Conservation (phyloP, 2,329 filamentous ascomycete genomes). For the Beauveria bassiana region DNA sequence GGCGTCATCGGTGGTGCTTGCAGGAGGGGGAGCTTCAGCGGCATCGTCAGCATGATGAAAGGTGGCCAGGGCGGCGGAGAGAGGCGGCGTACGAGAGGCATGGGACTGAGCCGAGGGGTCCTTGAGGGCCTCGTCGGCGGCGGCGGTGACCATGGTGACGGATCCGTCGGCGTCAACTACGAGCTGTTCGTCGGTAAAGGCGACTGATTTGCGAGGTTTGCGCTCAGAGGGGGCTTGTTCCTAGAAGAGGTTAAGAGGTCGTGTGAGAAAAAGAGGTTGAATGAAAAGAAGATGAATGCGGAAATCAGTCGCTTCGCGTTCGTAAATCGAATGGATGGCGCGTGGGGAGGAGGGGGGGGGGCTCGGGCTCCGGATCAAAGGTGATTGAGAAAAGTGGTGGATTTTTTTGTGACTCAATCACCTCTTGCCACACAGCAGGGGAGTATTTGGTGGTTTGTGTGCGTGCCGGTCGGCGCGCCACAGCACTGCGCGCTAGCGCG, state of each 20-base stretch:
- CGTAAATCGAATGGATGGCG: not conserved
- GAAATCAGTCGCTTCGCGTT: not conserved
- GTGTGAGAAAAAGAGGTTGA: not conserved
- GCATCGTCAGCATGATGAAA: conserved; percentile 40
- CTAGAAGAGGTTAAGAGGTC: not conserved
- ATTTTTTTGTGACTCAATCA: conserved; percentile 7
- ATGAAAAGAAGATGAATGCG: conserved; percentile 1
- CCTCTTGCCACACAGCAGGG: not conserved
- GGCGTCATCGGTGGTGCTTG: conserved; percentile 25
- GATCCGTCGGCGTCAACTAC: conserved; percentile 86
- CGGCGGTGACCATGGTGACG: conserved; percentile 67
- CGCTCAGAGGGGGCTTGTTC: conserved; percentile 34
- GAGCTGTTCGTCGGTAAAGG: conserved; percentile 80
- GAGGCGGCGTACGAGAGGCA: conserved; percentile 57
- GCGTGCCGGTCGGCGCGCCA: not conserved
- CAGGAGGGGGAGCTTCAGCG: conserved; percentile 26
- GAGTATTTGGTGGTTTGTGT: not conserved
- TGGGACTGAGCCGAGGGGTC: conserved; percentile 70
- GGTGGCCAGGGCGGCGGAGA: conserved; percentile 45
- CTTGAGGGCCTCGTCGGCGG: conserved; percentile 62
- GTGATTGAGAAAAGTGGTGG: conserved; percentile 7
- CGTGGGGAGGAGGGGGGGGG: not conserved
- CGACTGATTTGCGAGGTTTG: conserved; percentile 85
- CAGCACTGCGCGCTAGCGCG: not conserved
- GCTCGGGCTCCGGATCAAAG: not conserved